A percentile compares a stretch with the other conserved stretches of the same genome.
phyloP scores from a whole-genome alignment of 108 stramenopile genomes.

The Cyclotella sp. region DNA sequence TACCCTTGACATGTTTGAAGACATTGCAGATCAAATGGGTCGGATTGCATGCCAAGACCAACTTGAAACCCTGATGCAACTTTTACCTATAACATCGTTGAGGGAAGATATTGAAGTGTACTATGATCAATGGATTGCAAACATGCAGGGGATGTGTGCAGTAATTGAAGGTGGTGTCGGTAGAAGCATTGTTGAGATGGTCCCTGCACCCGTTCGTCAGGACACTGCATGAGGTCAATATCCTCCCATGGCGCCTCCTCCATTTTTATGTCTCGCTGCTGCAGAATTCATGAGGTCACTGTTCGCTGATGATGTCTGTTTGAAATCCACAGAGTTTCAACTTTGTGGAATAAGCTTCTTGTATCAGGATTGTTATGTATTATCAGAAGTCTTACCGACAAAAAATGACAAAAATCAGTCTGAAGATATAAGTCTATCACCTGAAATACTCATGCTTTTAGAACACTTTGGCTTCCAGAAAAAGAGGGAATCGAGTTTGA shows the following conservation, averaged over 20 bases:
- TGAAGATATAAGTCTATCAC: constrained; percentile 14
- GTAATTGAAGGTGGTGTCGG: constrained; percentile 57
- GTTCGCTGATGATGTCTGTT: constrained; percentile 13
- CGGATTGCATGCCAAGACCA: constrained; percentile 30
- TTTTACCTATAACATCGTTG: constrained; percentile 64
- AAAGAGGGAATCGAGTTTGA: constrained; percentile 9
- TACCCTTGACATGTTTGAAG: constrained; percentile 23
- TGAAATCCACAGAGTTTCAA: constrained; percentile 12
- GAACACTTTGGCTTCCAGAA: constrained; percentile 33
- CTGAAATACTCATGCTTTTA: constrained; percentile 43
- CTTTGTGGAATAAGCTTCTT: constrained; percentile 52
- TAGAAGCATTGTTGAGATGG: constrained; percentile 63
- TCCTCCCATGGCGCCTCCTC: constrained; percentile 41
- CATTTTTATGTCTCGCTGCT: constrained; percentile 44
- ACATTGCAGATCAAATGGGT: constrained; percentile 30
- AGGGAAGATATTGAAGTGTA: constrained; percentile 58
- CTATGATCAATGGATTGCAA: constrained; percentile 61
- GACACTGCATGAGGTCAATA: constrained; percentile 39
- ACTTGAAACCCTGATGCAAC: constrained; percentile 42
- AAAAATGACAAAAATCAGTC: background rate
- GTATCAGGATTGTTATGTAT: constrained; percentile 34
- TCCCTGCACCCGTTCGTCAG: constrained; percentile 60
- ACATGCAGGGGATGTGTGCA: constrained; percentile 45
- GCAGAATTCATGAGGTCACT: constrained; percentile 45
- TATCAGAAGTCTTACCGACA: constrained; percentile 21